These are phyloP conservation scores for Abrus precatorius DNA, from an alignment of 306 rosid species.

Conservation along the genomic window DNA sequence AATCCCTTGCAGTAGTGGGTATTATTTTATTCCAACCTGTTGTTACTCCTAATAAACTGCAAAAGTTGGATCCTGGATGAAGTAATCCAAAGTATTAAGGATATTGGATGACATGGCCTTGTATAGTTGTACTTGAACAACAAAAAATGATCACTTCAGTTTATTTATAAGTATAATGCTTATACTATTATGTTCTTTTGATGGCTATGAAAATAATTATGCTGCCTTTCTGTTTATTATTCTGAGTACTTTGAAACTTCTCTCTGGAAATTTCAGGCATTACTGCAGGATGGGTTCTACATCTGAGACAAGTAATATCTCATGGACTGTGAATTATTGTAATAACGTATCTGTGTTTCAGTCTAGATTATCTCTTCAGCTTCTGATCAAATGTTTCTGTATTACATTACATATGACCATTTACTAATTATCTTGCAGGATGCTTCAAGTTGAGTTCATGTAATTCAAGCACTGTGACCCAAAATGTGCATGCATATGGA, in stretches of 20 bases:
- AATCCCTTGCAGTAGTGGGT: conserved; percentile 75
- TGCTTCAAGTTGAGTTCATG: conserved; percentile 81
- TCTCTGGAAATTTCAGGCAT: conserved; percentile 62
- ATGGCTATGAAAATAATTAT: not conserved
- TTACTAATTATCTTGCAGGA: conserved; percentile 56
- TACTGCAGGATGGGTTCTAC: conserved; percentile 89
- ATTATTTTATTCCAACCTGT: conserved; percentile 45
- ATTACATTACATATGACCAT: conserved; percentile 38
- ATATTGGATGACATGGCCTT: conserved; percentile 22
- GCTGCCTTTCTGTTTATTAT: conserved; percentile 14
- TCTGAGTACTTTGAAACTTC: conserved; percentile 26
- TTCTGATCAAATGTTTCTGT: conserved; percentile 3
- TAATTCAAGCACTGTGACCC: conserved; percentile 65
- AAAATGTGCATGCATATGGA: conserved; percentile 74
- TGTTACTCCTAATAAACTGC: conserved; percentile 33
- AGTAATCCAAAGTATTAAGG: conserved; percentile 11
- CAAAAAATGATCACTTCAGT: not conserved
- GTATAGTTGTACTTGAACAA: not conserved
- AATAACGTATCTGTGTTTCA: not conserved
- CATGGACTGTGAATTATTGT: conserved; percentile 7
- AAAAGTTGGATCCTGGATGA: not conserved
- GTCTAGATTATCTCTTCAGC: not conserved
- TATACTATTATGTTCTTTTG: not conserved
- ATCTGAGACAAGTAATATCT: conserved; percentile 65
- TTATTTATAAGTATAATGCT: not conserved